Percentiles rank a stretch among this genome's conserved stretches.
Evolutionary conservation across 2,329 filamentous ascomycete species (phyloP).

Genomic region (Thelonectria rubi): DNA sequence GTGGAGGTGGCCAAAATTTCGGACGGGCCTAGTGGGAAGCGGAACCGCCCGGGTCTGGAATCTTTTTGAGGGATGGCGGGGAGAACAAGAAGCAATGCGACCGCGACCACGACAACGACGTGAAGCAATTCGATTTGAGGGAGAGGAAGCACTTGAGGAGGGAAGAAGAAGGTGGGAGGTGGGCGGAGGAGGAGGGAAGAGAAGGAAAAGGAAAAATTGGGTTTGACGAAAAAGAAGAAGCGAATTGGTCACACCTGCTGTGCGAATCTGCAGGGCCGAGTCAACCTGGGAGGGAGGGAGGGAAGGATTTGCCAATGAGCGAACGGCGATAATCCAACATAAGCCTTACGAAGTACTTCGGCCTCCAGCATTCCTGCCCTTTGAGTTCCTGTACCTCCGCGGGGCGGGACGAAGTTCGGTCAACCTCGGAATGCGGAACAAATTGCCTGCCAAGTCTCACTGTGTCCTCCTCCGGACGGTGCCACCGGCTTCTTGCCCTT

Average conservation of each 20-base stretch:
- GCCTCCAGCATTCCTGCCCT: no score
- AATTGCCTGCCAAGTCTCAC: slow-evolving; percentile 9
- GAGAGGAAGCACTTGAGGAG: slow-evolving; percentile 5
- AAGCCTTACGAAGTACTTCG: slow-evolving; percentile 22
- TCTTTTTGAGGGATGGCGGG: slow-evolving; percentile 1
- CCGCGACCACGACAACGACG: slow-evolving; percentile 11
- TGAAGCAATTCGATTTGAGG: slow-evolving; percentile 11
- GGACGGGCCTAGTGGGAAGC: slow-evolving; percentile 29
- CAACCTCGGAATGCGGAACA: slow-evolving; percentile 38
- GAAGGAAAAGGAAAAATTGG: slow-evolving; percentile 3
- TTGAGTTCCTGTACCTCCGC: slow-evolving; percentile 4
- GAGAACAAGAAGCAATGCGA: slow-evolving; percentile 1
- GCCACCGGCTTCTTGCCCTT: slow-evolving; percentile 8
- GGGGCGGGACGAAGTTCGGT: slow-evolving; percentile 33
- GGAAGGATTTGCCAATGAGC: slow-evolving; percentile 38
- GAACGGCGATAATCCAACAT: slow-evolving; percentile 34
- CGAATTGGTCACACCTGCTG: slow-evolving; percentile 14
- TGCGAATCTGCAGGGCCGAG: background rate
- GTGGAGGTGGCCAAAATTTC: slow-evolving; percentile 39
- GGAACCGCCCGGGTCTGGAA: slow-evolving; percentile 33
- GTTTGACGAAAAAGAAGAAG: slow-evolving; percentile 11
- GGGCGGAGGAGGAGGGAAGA: slow-evolving; percentile 6
- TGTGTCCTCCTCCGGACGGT: background rate
- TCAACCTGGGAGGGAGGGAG: slow-evolving; percentile 4
- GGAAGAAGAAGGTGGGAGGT: background rate